phyloP scores from a whole-genome alignment of 1,139 yeast genomes.

The Geotrichum candidum region DNA sequence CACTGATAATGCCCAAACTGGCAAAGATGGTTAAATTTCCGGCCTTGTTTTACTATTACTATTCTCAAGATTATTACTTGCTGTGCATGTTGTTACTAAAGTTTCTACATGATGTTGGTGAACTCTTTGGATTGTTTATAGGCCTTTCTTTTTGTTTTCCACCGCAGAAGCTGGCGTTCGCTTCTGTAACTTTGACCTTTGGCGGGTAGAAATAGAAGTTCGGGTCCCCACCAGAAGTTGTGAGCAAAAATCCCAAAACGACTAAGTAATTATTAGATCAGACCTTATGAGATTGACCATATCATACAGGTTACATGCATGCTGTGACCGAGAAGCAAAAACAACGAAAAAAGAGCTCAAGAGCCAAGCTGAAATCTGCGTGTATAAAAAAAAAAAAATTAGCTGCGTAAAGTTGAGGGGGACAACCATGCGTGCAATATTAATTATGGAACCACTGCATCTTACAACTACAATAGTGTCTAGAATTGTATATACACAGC shows the following conservation, averaged over 20 bases:
- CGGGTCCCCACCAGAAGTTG: neutral
- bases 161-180: neutral
- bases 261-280: neutral
- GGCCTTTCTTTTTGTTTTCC: neutral
- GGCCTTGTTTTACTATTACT: neutral
- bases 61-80: no score
- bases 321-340: neutral
- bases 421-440: neutral
- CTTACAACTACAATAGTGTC: neutral
- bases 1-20: neutral
- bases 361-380: neutral
- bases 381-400: no score
- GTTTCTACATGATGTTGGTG: no score
- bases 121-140: neutral
- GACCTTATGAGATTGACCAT: neutral
- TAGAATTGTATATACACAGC: neutral
- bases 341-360: neutral
- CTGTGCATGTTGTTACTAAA: no score
- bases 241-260: neutral
- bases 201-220: neutral
- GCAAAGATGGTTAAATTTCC: no score
- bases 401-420: no score
- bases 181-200: neutral
- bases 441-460: neutral
- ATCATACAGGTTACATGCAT: neutral